phyloP scores from a whole-genome alignment of 108 stramenopile genomes.

The Discostella stelligeroides region DNA sequence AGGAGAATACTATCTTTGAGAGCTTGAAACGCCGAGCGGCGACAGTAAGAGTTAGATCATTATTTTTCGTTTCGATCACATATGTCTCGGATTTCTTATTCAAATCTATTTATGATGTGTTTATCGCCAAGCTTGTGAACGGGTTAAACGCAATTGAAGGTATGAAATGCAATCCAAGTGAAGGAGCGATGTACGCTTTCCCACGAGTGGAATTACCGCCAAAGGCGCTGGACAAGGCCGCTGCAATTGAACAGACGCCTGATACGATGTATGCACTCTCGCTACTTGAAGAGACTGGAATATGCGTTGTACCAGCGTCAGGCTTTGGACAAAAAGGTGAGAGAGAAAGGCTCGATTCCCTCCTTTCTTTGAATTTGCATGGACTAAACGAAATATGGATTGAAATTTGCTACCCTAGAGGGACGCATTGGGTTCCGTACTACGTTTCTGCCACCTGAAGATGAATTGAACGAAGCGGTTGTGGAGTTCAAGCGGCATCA shows the following conservation, averaged over 20 bases:
- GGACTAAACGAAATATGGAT: background rate
- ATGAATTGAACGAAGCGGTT: slow-evolving; percentile 71
- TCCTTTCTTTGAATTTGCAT: background rate
- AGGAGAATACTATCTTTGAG: slow-evolving; percentile 67
- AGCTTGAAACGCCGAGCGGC: slow-evolving; percentile 82
- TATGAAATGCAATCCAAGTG: slow-evolving; percentile 78
- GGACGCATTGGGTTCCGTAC: slow-evolving; percentile 93
- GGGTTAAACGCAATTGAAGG: slow-evolving; percentile 89
- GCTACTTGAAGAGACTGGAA: slow-evolving; percentile 89
- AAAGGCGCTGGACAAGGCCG: slow-evolving; percentile 83
- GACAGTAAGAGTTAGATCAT: slow-evolving; percentile 10
- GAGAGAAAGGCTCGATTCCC: background rate
- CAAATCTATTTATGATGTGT: no score
- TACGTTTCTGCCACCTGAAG: slow-evolving; percentile 92
- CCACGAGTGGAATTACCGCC: slow-evolving; percentile 80
- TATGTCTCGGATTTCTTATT: no score
- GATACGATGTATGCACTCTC: slow-evolving; percentile 90
- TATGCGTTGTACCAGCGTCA: slow-evolving; percentile 91
- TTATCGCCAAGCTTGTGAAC: slow-evolving; percentile 50
- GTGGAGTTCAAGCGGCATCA: slow-evolving; percentile 83
- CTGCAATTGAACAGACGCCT: slow-evolving; percentile 67
- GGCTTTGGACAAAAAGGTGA: slow-evolving; percentile 83
- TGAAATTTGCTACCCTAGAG: slow-evolving; percentile 21
- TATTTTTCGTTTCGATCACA: background rate
- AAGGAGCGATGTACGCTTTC: slow-evolving; percentile 97